These are phyloP conservation scores for Eucalyptus decipiens DNA, from an alignment of 345 rosid genomes.

Conservation along the genomic window DNA sequence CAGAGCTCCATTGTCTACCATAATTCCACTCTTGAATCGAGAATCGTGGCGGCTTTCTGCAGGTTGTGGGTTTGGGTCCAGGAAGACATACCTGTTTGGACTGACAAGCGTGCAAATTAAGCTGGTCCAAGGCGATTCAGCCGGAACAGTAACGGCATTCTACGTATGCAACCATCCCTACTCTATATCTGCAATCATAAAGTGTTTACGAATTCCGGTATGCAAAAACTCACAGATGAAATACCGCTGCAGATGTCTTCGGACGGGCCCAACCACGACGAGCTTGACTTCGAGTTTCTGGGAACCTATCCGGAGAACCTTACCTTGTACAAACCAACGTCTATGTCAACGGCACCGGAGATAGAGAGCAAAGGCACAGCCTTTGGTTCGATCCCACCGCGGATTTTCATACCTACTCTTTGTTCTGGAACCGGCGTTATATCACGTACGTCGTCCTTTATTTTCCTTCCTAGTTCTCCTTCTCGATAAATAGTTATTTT, in stretches of 20 bases:
- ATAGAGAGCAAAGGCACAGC: slow-evolving; percentile 4
- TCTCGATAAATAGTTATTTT: neutral
- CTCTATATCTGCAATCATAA: neutral
- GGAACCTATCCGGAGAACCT: slow-evolving; percentile 2
- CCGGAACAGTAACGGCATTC: slow-evolving; percentile 9
- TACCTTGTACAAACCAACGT: slow-evolving; percentile 11
- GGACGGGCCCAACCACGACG: slow-evolving; percentile 4
- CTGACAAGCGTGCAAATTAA: neutral
- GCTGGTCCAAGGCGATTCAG: slow-evolving; percentile 5
- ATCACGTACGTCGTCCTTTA: neutral
- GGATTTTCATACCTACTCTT: slow-evolving; percentile 3
- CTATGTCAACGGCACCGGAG: slow-evolving; percentile 1
- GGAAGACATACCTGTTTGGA: slow-evolving; percentile 3
- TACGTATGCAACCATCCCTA: neutral
- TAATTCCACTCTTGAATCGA: neutral
- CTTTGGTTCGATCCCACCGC: slow-evolving; percentile 4
- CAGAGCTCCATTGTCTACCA: neutral
- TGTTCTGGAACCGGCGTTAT: slow-evolving; percentile 3
- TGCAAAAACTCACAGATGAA: neutral
- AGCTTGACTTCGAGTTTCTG: slow-evolving; percentile 13
- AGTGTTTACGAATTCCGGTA: neutral
- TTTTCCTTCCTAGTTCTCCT: neutral
- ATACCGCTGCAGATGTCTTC: neutral
- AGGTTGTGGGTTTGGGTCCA: slow-evolving; percentile 10
- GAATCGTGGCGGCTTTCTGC: neutral